Base-by-base conservation (phyloP, 2,329 filamentous ascomycete species). In the Didymella segeticola region DNA sequence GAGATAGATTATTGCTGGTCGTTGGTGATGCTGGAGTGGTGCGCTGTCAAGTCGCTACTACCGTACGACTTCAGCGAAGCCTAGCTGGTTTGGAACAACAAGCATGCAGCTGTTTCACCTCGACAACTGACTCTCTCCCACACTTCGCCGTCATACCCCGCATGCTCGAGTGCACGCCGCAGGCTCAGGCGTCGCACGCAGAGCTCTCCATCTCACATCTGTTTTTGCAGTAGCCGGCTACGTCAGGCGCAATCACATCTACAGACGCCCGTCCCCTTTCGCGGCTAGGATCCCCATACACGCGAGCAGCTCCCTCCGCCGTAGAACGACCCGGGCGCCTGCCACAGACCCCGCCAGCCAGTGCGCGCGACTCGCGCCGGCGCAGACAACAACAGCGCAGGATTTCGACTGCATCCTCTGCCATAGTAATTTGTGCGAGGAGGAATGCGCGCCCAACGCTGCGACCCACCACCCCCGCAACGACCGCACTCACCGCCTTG, bases 261-360 rank as follows among this genome's bases (percentile, higher is more conserved):
- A 41, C 45, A 22, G 8, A n/a, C 33, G 57, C 58, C 57, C 46
- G 57, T 61, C 34, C 38, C 46, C 51, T 11, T 56, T 56, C 43
- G 57, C 52, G 50, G 63, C 68, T 64, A 57, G 66, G 70, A 70
- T 70, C 66, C 67, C 66, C 64, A 58, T 22, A 49, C 27, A 48
- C 34, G 5, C 27, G 22, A 22, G 34, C 39, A 60, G 51, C 57
- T 43, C 45, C 58, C 63, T 55, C 48, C 46, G 57, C 62, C 61
- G 59, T 61, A 66, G 48, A 57, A 58, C 57, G 53, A 48, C 58
- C 60, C 61, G 52, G 64, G 60, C 56, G 56, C 54, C 51, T 45
- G 47, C 47, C 53, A 64, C 61, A 54, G 57, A 63, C 62, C 62
- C 60, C 62, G 61, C 61, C 58, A 61, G 52, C 58, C 43, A 51